Base-by-base conservation (phyloP, 441 rosid species). In the Jatropha podagrica region DNA sequence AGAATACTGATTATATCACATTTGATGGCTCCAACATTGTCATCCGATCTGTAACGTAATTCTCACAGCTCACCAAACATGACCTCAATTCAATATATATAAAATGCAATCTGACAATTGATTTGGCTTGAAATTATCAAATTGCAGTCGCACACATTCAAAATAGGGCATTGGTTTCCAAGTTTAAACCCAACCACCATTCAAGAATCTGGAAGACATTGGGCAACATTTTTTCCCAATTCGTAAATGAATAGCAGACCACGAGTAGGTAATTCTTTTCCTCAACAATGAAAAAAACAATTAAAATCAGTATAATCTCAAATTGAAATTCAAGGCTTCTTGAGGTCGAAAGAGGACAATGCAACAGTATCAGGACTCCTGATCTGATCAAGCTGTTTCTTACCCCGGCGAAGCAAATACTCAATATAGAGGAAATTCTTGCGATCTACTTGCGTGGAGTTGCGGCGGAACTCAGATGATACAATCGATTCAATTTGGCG, bases 311-410 rank as follows among this genome's bases (percentile, higher is more conserved):
- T 5, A 37, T 5, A 15, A 12, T 32, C 14, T 48, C 49, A 65
- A 26, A 68, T 48, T 26, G 32, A 68, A 68, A 48, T 23, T 68
- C 72, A 68, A 68, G 72, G 72, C 18, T 80, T 55, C 44, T 67
- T 42, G 51, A 82, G 81, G 78, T 84, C 82, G 41, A 91, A 46
- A 13, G 92, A 90, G 11, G 93, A 87, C 77, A 95, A 61, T 37
- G 91, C 82, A 14, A 85, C 80, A 18, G 86, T 88, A 58, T 76
- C 94, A 0, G 88, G 94, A 78, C 84, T 88, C 81, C 81, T 90
- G 71, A 95, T 90, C 77, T 89, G 95, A 80, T 88, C 97, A 6
- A 93, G 93, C 67, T 95, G 99, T 81, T 93, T 95, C 76, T 76
- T 86, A 32, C 97, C 97, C 49, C 89, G 91, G 51, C 91, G 92